Percentiles rank a stretch among this genome's conserved stretches.
phyloP scores from a whole-genome alignment of 2,329 filamentous ascomycete genomes.

The Huntiella savannae region DNA sequence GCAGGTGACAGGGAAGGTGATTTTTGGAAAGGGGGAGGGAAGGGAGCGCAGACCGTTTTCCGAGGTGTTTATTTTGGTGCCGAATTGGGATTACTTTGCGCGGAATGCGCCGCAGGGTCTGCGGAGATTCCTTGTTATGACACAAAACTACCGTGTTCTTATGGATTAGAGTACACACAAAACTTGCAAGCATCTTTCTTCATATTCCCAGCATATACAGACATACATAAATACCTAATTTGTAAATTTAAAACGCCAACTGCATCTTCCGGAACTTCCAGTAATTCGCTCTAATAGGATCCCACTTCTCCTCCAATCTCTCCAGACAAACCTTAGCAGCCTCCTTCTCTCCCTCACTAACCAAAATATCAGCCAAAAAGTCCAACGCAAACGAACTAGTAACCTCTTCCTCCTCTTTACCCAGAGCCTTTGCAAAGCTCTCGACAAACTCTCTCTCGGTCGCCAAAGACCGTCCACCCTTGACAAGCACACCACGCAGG shows the following conservation, averaged over 20 bases:
- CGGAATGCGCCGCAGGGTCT: slow-evolving; percentile 28
- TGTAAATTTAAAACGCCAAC: slow-evolving; percentile 12
- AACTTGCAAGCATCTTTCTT: neutral
- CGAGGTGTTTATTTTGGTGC: slow-evolving; percentile 65
- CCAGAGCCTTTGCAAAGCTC: slow-evolving; percentile 30
- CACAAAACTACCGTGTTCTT: slow-evolving; percentile 49
- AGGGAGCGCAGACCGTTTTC: slow-evolving; percentile 52
- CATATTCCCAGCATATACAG: neutral
- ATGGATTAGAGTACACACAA: slow-evolving; percentile 5
- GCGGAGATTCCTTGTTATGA: slow-evolving; percentile 47
- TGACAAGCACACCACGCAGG: slow-evolving; percentile 53
- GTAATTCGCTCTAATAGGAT: slow-evolving; percentile 78
- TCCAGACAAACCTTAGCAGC: slow-evolving; percentile 52
- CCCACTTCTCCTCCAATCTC: slow-evolving; percentile 66
- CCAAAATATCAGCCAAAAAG: slow-evolving; percentile 49
- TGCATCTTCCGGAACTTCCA: slow-evolving; percentile 46
- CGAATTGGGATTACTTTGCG: slow-evolving; percentile 44
- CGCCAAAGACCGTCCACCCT: slow-evolving; percentile 35
- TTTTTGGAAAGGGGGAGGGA: slow-evolving; percentile 44
- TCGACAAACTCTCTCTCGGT: slow-evolving; percentile 29
- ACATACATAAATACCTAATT: neutral
- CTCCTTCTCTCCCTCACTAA: slow-evolving; percentile 33
- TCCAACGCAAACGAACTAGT: slow-evolving; percentile 51
- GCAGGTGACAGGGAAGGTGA: slow-evolving; percentile 53
- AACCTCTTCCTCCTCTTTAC: slow-evolving; percentile 29